Conservation (phyloP, 2,329 filamentous ascomycete species). For the Talaromyces funiculosus region DNA sequence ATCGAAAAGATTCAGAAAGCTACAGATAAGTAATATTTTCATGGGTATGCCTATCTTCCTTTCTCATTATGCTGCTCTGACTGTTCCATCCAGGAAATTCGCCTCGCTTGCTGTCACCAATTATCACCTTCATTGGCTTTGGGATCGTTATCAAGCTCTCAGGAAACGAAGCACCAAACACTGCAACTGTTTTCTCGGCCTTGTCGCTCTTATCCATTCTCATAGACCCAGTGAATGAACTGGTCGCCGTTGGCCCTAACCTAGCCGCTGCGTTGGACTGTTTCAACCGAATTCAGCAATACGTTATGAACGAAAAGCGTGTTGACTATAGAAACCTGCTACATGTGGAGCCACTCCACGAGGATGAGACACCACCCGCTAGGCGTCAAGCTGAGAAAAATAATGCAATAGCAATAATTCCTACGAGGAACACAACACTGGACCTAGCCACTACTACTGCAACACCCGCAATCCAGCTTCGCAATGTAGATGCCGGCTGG, state of each 20-base stretch:
- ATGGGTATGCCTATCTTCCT: too few species aligned
- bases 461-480: conserved; percentile 3
- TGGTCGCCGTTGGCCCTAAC: conserved; percentile 24
- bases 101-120: conserved; percentile 5
- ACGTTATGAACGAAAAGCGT: conserved; percentile 16
- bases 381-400: not conserved
- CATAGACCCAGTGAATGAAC: conserved; percentile 19
- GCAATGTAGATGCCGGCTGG: conserved; percentile 7
- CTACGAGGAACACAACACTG: too few species aligned
- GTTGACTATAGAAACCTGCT: conserved; percentile 2
- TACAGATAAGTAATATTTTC: conserved; percentile 37
- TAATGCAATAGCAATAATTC: too few species aligned
- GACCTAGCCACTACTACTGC: too few species aligned
- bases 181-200: conserved; percentile 21
- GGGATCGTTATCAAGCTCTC: not conserved
- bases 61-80: too few species aligned
- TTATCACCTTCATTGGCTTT: conserved; percentile 9
- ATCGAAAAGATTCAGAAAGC: conserved; percentile 36
- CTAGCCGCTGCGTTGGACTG: conserved; percentile 36
- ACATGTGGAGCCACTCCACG: too few species aligned
- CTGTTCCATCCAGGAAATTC: conserved; percentile 6
- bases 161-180: conserved; percentile 19
- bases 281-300: conserved; percentile 39
- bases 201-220: conserved; percentile 23
- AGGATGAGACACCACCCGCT: not conserved